phyloP scores from a whole-genome alignment of 2,329 filamentous ascomycete species.

The Stachybotrys elegans region DNA sequence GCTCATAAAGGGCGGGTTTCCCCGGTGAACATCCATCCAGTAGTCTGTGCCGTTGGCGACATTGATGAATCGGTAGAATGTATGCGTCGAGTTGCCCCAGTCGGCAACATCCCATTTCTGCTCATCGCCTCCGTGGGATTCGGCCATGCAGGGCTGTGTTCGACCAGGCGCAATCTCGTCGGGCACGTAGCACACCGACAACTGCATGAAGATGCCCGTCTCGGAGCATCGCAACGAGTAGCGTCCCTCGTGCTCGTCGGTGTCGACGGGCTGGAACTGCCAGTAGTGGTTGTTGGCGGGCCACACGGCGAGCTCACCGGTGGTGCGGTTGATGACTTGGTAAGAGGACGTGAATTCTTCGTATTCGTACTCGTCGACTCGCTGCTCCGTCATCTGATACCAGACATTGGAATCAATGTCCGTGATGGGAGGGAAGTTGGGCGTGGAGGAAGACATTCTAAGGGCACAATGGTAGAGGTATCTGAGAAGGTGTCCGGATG shows the following conservation, averaged over 20 bases:
- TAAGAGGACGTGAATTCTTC: slow-evolving; percentile 15
- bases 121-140: slow-evolving; percentile 15
- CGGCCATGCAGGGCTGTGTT: slow-evolving; percentile 23
- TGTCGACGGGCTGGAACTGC: slow-evolving; percentile 23
- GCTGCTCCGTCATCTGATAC: slow-evolving; percentile 28
- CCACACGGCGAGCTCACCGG: slow-evolving; percentile 17
- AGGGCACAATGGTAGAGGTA: no score
- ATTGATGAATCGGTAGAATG: slow-evolving; percentile 23
- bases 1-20: slow-evolving; percentile 25
- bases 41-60: slow-evolving; percentile 25
- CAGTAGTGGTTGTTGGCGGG: slow-evolving; percentile 12
- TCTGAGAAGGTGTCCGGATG: no score
- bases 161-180: slow-evolving; percentile 17
- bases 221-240: slow-evolving; percentile 24
- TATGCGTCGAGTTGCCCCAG: slow-evolving; percentile 16
- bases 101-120: slow-evolving; percentile 28
- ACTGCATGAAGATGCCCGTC: slow-evolving; percentile 21
- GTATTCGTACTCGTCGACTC: slow-evolving; percentile 23
- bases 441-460: no score
- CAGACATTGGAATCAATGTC: slow-evolving; percentile 27
- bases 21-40: slow-evolving; percentile 26
- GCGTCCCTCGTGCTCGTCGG: slow-evolving; percentile 19
- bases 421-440: not conserved
- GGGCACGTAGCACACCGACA: slow-evolving; percentile 20
- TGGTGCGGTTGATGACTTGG: slow-evolving; percentile 10